Percentiles rank a stretch among this genome's conserved stretches.
Conservation (phyloP, 192 early-diverging fungal species). For the Rhizophagus sp. region DNA sequence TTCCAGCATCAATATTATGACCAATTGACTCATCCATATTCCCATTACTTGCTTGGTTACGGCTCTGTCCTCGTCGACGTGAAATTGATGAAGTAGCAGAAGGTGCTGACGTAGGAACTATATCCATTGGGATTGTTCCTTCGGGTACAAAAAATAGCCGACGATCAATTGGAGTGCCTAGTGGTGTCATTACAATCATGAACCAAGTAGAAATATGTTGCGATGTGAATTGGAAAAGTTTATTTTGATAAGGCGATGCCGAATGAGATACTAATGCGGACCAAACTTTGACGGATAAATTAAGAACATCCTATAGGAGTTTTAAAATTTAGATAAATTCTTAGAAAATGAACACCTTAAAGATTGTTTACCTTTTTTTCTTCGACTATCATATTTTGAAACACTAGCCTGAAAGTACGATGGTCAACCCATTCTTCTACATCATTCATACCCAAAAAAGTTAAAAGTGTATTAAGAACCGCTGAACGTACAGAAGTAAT, state of each 20-base stretch:
- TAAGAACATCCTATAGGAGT: constrained; percentile 50
- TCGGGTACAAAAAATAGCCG: constrained; percentile 44
- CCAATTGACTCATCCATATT: not conserved
- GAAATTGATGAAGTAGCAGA: not conserved
- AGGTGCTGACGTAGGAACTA: constrained; percentile 14
- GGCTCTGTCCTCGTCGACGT: constrained; percentile 23
- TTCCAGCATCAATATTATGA: constrained; percentile 86
- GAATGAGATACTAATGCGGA: constrained; percentile 32
- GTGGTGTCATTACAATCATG: constrained; percentile 76
- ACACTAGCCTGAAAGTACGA: constrained; percentile 73
- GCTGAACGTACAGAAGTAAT: constrained; percentile 83
- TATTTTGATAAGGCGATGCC: not conserved
- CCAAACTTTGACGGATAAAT: constrained; percentile 71
- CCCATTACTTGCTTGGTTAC: not conserved
- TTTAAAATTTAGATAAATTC: not conserved
- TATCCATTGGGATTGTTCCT: constrained; percentile 25
- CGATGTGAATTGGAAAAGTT: constrained; percentile 32
- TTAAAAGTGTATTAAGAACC: constrained; percentile 75
- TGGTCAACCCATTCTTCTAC: constrained; percentile 67
- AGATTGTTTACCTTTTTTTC: constrained; percentile 48
- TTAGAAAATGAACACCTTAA: not conserved
- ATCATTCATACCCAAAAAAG: constrained; percentile 63
- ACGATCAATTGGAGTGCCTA: constrained; percentile 76
- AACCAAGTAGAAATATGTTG: constrained; percentile 61
- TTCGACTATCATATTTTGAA: constrained; percentile 94